A percentile compares a stretch with the other conserved stretches of the same genome.
phyloP scores from a whole-genome alignment of 441 rosid species.

The Arabidopsis lyrata region DNA sequence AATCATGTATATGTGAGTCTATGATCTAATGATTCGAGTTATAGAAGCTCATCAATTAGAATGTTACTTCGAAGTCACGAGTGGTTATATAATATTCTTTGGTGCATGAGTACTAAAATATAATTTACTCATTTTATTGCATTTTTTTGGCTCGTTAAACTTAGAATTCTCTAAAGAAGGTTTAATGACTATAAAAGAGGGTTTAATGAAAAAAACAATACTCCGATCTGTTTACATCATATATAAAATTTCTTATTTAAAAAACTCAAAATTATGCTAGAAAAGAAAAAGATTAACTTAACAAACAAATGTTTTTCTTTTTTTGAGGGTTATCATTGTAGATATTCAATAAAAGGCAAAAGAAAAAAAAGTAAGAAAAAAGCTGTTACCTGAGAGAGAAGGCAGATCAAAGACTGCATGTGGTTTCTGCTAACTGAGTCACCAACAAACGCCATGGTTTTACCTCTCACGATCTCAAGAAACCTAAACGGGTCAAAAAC shows the following conservation, averaged over 20 bases:
- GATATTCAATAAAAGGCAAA: background rate
- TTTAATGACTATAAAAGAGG: background rate
- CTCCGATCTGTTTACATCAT: conserved; percentile 1
- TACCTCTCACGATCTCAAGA: conserved; percentile 60
- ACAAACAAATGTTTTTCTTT: background rate
- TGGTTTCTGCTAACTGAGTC: conserved; percentile 77
- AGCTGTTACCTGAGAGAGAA: conserved; percentile 70
- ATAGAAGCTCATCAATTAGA: conserved; percentile 30
- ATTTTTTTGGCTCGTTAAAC: background rate
- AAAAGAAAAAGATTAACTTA: background rate
- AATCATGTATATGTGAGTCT: background rate
- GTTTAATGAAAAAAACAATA: background rate
- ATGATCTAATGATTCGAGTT: conserved; percentile 34
- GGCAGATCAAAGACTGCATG: conserved; percentile 82
- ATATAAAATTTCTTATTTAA: background rate
- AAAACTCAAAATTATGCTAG: background rate
- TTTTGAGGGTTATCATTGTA: background rate
- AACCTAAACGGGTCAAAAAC: conserved; percentile 63
- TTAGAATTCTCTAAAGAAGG: background rate
- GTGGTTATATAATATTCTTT: conserved; percentile 20
- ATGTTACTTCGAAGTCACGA: conserved; percentile 46
- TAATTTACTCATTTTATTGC: conserved; percentile 4
- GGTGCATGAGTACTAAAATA: conserved; percentile 14
- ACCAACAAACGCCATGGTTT: conserved; percentile 71
- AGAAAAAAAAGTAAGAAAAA: background rate